Base-by-base conservation (phyloP, 768 basidiomycete species). In the Lactarius akahatsu region DNA sequence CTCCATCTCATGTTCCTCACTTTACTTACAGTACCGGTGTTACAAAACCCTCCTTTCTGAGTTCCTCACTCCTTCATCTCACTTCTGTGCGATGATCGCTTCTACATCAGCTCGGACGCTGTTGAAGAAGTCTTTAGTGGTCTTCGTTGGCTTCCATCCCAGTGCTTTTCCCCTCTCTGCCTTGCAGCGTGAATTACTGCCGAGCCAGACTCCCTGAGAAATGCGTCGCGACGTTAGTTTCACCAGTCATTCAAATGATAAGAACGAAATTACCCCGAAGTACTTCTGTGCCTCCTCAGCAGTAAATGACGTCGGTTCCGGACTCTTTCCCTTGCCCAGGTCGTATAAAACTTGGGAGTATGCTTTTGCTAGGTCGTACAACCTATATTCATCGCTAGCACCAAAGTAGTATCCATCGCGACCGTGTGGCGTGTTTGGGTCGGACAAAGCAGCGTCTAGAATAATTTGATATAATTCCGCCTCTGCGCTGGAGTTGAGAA, bases 71-170 rank as follows among this genome's bases (percentile, higher is more conserved):
- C n/a, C n/a, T 58, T 66, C 2, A 62, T 40, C 59, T 54, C 3
- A 69, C 57, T 62, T 54, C 20, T 58, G 47, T 34, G 50, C 26
- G 7, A 72, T 18, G 43, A 69, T 57, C 8, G 69, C 71, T 64
- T 79, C 78, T 2, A 83, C 78, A 72, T 86, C 83, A 6, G 76
- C 72, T 64, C 77, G 76, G 59, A 87, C 78, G 68, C 80, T 83
- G 43, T 73, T 75, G 15, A 86, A 68, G 76, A 86, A 79, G 71
- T 86, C 85, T 62, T 78, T 72, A 11, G 80, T 83, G 16, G 74
- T 80, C 70, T 78, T 79, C 63, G 69, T 78, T 11, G 86, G 83
- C 63, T 79, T 80, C 86, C 85, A 86, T 16, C 86, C 85, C 54
- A 86, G 70, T 15, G 74, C 72, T 52, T 76, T 76, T 1, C 78